Evolutionary conservation across 306 rosid genomes (phyloP), one percentile per base, ranked within the genome.

Genomic region (Trifolium repens): DNA sequence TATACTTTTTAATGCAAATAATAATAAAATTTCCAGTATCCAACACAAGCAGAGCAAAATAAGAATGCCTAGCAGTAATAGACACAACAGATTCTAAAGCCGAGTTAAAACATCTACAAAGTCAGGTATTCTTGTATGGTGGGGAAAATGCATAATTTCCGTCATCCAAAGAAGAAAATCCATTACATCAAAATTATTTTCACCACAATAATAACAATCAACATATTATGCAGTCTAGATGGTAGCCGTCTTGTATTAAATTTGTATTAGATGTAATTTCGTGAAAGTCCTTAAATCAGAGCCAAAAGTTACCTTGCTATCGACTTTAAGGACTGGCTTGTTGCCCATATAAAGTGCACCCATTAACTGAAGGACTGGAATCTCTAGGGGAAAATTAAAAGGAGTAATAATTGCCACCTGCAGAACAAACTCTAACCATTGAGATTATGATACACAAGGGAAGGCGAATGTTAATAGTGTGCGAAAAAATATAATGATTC

Each of bases 261-360:
- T 37, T 37, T 37, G 8, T 7, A 37, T 37, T 7, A 37, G 40
- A 7, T 6, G 8, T 37, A 37, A 37, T 37, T 37, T 37, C 40
- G 40, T 37, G 11, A 12, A 69, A 37, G 40, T 57, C 43, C 59
- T 46, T 46, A 9, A 54, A 73, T 77, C 44, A 81, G 60, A 77
- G 42, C 64, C 64, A 39, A 30, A 81, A 70, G 47, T 57, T 82
- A 90, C 97, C 96, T 94, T 94, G 92, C 91, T 90, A 78, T 94
- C 99, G 17, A 92, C 99, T 94, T 94, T 94, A 69, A 94, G 89
- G 79, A 89, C 71, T 39, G 99, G 96, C 34, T 94, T 94, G 93
- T 94, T 94, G 77, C 99, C 99, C 99, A 94, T 94, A 73, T 90
- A 94, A 66, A 94, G 96, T 57, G 99, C 96, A 70, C 99, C 97